Evolutionary conservation across 1,284 basidiomycete genomes (phyloP), one percentile per base, ranked within the genome.

Genomic region (Pseudozyma pruni): DNA sequence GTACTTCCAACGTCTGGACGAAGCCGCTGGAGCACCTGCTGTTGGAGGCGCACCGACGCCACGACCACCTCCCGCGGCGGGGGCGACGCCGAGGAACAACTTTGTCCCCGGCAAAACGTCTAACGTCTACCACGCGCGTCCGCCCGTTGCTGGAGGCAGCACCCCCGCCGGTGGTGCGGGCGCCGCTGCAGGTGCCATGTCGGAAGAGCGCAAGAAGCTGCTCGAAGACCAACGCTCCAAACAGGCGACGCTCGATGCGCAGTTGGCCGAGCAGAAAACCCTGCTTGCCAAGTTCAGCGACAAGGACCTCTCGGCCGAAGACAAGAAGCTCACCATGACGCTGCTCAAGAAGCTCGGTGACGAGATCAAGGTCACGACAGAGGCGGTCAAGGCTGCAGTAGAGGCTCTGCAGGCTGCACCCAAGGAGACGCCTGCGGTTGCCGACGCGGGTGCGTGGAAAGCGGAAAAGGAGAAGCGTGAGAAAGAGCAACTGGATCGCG

Each of bases 241-340:
- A 79, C 90, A 92, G 78, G 86, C 89, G 54, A 85, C 89, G 44
- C 85, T 94, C 20, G 92, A 96, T 72, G 87, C 90, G 74, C 89
- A 91, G 79, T 92, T 96, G 68, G 87, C 90, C 0, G 93, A 95
- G 84, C 94, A 95, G 83, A 96, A 95, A 83, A 86, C 88, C 7
- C 85, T 96, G 45, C 90, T 96, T 87, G 87, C 87, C 49, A 80
- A 78, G 20, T 88, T 89, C 40, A 85, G 94, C 13, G 84, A 85
- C 20, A 87, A 87, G 19, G 88, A 89, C 8, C 86, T 89, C 16
- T 81, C 86, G 0, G 87, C 89, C 35, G 86, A 87, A 55, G 91
- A 93, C 83, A 95, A 92, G 85, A 89, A 93, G 81, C 85, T 85
- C 37, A 89, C 93, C 54, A 90, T 94, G 87, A 85, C 86, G 6